These are phyloP conservation scores for Pseudodiploospora longispora DNA, from an alignment of 2,329 filamentous ascomycete genomes.

Conservation along the genomic window DNA sequence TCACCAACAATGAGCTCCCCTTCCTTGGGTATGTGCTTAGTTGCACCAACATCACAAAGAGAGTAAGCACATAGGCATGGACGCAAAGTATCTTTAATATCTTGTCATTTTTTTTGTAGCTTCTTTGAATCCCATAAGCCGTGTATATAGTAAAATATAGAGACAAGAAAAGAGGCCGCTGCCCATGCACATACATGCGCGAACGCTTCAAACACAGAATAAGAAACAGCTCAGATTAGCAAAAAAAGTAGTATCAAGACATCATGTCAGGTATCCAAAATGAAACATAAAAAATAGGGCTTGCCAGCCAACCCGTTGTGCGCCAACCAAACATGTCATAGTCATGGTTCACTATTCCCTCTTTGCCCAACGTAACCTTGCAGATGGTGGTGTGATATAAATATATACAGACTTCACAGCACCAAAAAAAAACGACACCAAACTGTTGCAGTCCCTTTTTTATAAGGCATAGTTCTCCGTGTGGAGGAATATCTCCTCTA, in stretches of 20 bases:
- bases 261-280: slow-evolving; percentile 7
- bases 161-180: neutral
- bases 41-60: too few species aligned
- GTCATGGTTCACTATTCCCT: neutral
- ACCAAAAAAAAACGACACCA: neutral
- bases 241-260: neutral
- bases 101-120: too few species aligned
- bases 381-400: neutral
- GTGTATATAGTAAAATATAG: neutral
- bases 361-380: neutral
- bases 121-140: neutral
- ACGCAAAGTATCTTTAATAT: too few species aligned
- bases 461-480: slow-evolving; percentile 90
- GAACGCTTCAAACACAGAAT: too few species aligned
- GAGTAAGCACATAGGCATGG: too few species aligned
- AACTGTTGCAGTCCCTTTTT: neutral
- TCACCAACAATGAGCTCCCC: too few species aligned
- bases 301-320: slow-evolving; percentile 2
- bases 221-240: too few species aligned
- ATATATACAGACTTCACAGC: neutral
- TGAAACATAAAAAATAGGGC: neutral
- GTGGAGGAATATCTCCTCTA: slow-evolving; percentile 89
- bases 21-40: too few species aligned
- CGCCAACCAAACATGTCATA: slow-evolving; percentile 6
- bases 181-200: too few species aligned